Evolutionary conservation across 129 eudicot genomes (phyloP).

Genomic region (Apium graveolens): DNA sequence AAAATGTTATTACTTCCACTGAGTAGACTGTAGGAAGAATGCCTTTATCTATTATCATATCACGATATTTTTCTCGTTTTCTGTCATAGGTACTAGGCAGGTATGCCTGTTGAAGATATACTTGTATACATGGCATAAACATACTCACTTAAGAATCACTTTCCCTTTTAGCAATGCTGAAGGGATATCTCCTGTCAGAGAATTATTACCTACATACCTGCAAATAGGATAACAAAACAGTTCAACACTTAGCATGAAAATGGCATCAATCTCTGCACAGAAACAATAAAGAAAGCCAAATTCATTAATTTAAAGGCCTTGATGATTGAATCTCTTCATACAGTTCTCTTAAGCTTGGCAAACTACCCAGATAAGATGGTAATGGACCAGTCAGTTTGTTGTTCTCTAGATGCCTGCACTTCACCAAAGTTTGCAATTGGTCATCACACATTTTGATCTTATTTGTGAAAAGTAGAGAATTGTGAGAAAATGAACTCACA

Average conservation of each 20-base stretch:
- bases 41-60: neutral
- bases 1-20: neutral
- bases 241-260: constrained; percentile 1
- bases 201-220: constrained; percentile 80
- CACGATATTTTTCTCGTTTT: neutral
- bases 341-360: constrained; percentile 82
- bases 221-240: constrained; percentile 17
- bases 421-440: constrained; percentile 11
- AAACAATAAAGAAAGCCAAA: constrained; percentile 7
- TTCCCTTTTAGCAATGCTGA: constrained; percentile 45
- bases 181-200: constrained; percentile 64
- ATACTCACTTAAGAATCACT: constrained; percentile 55
- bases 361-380: constrained; percentile 71
- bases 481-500: constrained; percentile 38
- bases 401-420: constrained; percentile 91
- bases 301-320: neutral
- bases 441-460: constrained; percentile 6
- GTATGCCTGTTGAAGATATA: neutral
- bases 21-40: neutral
- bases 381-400: constrained; percentile 68
- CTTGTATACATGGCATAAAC: neutral
- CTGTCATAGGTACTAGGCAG: too few species aligned
- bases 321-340: constrained; percentile 26
- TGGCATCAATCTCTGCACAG: constrained; percentile 1
- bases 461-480: neutral